These are phyloP conservation scores for Cyamopsis tetragonoloba DNA, from an alignment of 306 rosid genomes.

Conservation along the genomic window DNA sequence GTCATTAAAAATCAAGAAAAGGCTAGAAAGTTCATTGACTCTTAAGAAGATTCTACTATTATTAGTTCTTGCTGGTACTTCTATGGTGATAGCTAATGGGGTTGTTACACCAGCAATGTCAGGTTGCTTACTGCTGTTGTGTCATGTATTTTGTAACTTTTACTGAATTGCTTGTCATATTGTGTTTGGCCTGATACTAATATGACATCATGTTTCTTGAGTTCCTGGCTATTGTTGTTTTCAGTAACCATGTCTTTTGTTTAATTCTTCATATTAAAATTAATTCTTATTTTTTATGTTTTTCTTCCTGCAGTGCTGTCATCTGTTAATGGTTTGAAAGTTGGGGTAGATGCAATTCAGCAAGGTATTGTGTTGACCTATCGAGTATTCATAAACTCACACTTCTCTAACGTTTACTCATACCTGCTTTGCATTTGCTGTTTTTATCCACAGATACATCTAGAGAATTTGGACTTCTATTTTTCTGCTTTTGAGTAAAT, in stretches of 20 bases:
- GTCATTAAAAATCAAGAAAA: constrained; percentile 91
- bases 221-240: constrained; percentile 19
- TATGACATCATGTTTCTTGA: constrained; percentile 20
- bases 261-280: constrained; percentile 16
- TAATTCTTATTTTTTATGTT: constrained; percentile 26
- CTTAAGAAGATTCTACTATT: constrained; percentile 77
- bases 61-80: constrained; percentile 94
- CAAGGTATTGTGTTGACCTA: constrained; percentile 51
- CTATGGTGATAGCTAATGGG: constrained; percentile 98
- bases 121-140: constrained; percentile 39
- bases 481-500: not conserved
- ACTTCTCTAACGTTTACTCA: not conserved
- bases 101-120: constrained; percentile 98
- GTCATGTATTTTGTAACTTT: not conserved
- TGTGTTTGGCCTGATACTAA: constrained; percentile 11
- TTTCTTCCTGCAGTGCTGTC: constrained; percentile 66
- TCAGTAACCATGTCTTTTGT: constrained; percentile 8
- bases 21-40: constrained; percentile 76
- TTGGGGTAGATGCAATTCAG: constrained; percentile 65
- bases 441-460: not conserved
- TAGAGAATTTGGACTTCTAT: not conserved
- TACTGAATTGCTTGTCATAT: constrained; percentile 9
- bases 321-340: constrained; percentile 78
- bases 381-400: constrained; percentile 15
- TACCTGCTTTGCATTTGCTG: constrained; percentile 21